phyloP scores from a whole-genome alignment of 441 rosid genomes.

The Lepidium campestre region DNA sequence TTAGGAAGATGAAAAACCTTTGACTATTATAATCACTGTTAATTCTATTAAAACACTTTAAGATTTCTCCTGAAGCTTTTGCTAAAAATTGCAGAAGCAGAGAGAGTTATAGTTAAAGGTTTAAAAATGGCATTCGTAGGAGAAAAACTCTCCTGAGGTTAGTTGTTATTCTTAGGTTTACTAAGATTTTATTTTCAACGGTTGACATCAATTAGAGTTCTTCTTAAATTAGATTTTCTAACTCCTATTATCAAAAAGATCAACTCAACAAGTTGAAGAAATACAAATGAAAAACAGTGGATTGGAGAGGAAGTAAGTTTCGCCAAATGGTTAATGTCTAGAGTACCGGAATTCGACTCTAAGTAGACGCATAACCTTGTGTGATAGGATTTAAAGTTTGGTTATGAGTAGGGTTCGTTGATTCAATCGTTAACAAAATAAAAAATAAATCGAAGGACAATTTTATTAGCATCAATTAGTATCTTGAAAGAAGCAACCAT shows the following conservation, averaged over 20 bases:
- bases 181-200: neutral
- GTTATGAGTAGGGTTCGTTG: too few relatives aligned
- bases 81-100: conserved; percentile 18
- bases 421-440: too few relatives aligned
- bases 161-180: conserved; percentile 16
- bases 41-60: neutral
- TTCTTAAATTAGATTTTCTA: neutral
- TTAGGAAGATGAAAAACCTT: neutral
- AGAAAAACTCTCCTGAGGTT: neutral
- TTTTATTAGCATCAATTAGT: neutral
- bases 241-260: neutral
- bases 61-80: neutral
- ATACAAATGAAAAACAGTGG: neutral
- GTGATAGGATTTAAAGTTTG: too few relatives aligned
- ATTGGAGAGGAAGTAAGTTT: neutral
- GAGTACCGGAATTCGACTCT: too few relatives aligned
- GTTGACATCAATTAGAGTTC: neutral
- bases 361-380: too few relatives aligned
- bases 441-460: too few relatives aligned
- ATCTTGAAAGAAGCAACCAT: neutral
- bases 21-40: conserved; percentile 14
- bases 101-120: neutral
- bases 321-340: too few relatives aligned
- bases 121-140: neutral
- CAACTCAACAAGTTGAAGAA: neutral